Base-by-base conservation (phyloP, 768 basidiomycete species). In the Lentinus tigrinus region DNA sequence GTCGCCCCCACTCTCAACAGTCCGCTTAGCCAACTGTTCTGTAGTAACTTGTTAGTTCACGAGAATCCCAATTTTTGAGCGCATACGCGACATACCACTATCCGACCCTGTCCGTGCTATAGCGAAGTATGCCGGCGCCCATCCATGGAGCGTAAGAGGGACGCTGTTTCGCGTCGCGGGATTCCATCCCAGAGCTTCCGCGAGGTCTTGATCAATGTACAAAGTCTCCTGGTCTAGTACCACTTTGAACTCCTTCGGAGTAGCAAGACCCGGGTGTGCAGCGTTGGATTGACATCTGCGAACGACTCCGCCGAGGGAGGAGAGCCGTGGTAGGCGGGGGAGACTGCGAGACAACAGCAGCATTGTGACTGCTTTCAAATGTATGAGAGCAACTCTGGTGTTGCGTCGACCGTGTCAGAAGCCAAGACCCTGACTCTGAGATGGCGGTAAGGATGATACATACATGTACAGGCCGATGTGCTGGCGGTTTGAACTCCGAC, bases 161-260 rank as follows among this genome's bases (percentile, higher is more conserved):
- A 56, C 49, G 28, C 62, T 34, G 8, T 43, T 40, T 3, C 13
- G n/a, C 17, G 27, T 47, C 14, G 24, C 57, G 7, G 55, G 16
- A 9, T 39, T 52, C 65, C 65, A 67, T 14, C 63, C 63, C 10
- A 67, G 60, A 19, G 63, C 60, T 39, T 67, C 63, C 9, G 63
- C 65, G 11, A 67, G 43, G 3, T 31, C 26, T 36, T 57, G 61
- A 17, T 58, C 58, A 27, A 63, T n/a, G 43, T 67, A 67, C 39
- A 67, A 43, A 19, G 65, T 67, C 9, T 56, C 60, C 31, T 58
- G 58, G 56, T 66, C 65, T 3, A 66, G 49, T 3, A 60, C 21
- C 23, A 63, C 62, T 26, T 54, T 57, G 52, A 54, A 58, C 26
- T 54, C 47, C 21, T 42, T 42, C 17, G 40, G 7, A 21, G n/a